These are phyloP conservation scores for Aspergillus intermedius DNA, from an alignment of 2,329 filamentous ascomycete species.

Conservation along the genomic window DNA sequence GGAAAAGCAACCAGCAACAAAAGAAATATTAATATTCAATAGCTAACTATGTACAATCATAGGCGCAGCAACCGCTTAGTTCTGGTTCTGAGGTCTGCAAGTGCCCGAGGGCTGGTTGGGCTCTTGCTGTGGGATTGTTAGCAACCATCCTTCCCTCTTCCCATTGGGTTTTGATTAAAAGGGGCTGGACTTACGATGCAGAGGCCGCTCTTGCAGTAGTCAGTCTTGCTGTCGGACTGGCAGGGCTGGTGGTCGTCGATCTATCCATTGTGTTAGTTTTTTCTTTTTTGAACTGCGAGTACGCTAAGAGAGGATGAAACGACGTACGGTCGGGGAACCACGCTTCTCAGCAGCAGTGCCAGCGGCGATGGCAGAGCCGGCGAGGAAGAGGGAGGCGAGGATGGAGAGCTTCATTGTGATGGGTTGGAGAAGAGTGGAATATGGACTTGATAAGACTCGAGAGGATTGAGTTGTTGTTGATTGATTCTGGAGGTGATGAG, in stretches of 20 bases:
- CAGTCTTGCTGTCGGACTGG: slow-evolving; percentile 7
- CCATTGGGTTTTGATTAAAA: too few relatives aligned
- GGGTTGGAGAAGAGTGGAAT: not conserved
- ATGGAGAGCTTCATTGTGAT: slow-evolving; percentile 5
- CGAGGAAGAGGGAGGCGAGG: slow-evolving; percentile 5
- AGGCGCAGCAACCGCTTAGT: not conserved
- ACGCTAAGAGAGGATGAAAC: not conserved
- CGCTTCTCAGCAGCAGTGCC: not conserved
- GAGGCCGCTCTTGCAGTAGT: slow-evolving; percentile 2
- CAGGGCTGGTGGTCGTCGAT: slow-evolving; percentile 3
- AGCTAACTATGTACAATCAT: not conserved
- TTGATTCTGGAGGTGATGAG: not conserved
- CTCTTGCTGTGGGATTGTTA: not conserved
- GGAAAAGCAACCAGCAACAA: too few relatives aligned
- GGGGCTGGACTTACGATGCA: not conserved
- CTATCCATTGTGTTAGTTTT: not conserved
- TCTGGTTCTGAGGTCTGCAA: not conserved
- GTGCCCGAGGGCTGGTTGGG: not conserved
- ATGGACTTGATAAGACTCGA: not conserved
- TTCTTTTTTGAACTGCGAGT: not conserved
- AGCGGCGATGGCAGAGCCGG: slow-evolving; percentile 5
- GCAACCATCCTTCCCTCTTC: not conserved
- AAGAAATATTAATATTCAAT: not conserved
- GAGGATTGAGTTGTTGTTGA: not conserved
- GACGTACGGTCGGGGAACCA: slow-evolving; percentile 4